A percentile compares a stretch with the other conserved stretches of the same genome.
Conservation (phyloP, 306 rosid species). For the Gynostemma pentaphyllum region DNA sequence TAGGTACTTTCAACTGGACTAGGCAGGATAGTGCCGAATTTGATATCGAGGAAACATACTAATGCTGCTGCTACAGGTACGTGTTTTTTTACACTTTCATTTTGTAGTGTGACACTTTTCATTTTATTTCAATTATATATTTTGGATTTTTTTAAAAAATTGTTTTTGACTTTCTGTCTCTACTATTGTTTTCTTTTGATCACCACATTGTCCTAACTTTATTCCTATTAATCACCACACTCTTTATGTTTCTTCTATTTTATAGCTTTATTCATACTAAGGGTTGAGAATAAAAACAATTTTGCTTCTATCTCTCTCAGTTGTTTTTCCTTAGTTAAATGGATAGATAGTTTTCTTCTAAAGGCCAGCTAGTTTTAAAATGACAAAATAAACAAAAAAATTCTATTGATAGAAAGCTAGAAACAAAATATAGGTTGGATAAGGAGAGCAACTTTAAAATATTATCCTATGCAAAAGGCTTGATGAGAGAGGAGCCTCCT, state of each 20-base stretch:
- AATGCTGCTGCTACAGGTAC: slow-evolving; percentile 98
- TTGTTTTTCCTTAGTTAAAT: too few species aligned
- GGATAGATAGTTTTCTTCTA: too few species aligned
- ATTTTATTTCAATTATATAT: neutral
- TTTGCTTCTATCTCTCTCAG: too few species aligned
- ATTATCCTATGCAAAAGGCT: neutral
- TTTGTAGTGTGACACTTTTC: neutral
- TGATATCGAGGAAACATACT: slow-evolving; percentile 97
- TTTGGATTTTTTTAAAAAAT: neutral
- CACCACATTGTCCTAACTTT: neutral
- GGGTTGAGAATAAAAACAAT: neutral
- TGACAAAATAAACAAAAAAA: neutral
- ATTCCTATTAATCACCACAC: neutral
- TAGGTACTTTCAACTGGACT: slow-evolving; percentile 96
- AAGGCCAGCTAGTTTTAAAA: neutral
- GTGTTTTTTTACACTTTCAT: neutral
- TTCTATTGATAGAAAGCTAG: neutral
- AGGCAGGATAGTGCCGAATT: slow-evolving; percentile 97
- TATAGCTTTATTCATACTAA: neutral
- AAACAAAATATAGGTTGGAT: neutral
- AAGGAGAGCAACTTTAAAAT: neutral
- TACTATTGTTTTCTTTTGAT: neutral
- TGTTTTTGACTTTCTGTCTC: neutral
- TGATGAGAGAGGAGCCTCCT: neutral
- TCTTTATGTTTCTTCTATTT: too few species aligned